Evolutionary conservation across 345 rosid species (phyloP).

Genomic region (Acer campestre): DNA sequence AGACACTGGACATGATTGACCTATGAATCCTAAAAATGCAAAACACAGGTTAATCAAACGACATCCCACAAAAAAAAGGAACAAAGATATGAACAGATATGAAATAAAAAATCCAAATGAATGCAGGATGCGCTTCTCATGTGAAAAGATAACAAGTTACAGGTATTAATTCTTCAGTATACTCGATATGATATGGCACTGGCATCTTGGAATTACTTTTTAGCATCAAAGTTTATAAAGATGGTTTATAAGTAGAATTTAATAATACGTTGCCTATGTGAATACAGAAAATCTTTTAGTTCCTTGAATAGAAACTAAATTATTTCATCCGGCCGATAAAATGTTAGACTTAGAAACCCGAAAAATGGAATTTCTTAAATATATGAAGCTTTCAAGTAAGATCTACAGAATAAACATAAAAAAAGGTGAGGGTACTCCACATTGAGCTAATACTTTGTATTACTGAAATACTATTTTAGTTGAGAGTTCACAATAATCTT

Average conservation of each 20-base stretch:
- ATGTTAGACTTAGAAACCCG: neutral
- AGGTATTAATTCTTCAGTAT: neutral
- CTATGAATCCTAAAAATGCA: slow-evolving; percentile 64
- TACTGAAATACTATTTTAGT: neutral
- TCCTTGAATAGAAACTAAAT: neutral
- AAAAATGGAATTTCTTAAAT: neutral
- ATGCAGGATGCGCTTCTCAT: neutral
- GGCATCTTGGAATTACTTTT: neutral
- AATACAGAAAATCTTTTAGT: neutral
- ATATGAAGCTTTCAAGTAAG: no score
- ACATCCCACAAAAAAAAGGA: neutral
- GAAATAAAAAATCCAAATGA: slow-evolving; percentile 3
- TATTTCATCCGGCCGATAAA: neutral
- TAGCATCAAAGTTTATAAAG: neutral
- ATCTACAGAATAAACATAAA: neutral
- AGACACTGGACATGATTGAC: slow-evolving; percentile 51
- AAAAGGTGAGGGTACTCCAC: neutral
- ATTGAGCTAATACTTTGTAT: neutral
- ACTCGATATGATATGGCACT: neutral
- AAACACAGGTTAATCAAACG: slow-evolving; percentile 3
- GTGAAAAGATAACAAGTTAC: slow-evolving; percentile 1
- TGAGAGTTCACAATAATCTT: neutral
- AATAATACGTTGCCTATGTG: neutral
- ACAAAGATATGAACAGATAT: slow-evolving; percentile 4
- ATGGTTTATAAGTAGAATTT: neutral